phyloP scores from a whole-genome alignment of 2,329 filamentous ascomycete genomes.

The Arthrobotrys sphaeroides region DNA sequence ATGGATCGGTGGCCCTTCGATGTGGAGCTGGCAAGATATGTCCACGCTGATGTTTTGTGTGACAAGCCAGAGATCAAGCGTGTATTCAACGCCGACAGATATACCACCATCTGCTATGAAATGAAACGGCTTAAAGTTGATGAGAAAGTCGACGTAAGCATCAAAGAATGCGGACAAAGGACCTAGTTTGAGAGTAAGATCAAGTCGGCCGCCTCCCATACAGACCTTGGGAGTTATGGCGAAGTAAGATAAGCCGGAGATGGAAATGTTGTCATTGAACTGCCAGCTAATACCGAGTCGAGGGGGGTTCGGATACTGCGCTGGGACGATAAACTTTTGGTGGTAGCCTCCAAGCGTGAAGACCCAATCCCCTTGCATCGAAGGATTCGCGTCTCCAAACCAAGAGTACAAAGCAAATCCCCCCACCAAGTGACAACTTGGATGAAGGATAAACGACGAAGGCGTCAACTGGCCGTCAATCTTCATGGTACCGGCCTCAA shows the following conservation, averaged over 20 bases:
- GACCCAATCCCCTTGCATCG: conserved; percentile 63
- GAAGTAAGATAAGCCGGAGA: conserved; percentile 63
- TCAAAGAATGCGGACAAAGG: conserved; percentile 62
- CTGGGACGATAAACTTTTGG: conserved; percentile 59
- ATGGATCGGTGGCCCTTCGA: conserved; percentile 59
- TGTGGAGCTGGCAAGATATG: conserved; percentile 57
- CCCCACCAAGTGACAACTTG: conserved; percentile 62
- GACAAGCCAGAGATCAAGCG: conserved; percentile 58
- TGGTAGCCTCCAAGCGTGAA: conserved; percentile 65
- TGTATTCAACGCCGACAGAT: conserved; percentile 55
- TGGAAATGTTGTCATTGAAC: conserved; percentile 58
- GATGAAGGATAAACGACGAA: conserved; percentile 61
- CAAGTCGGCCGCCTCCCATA: conserved; percentile 62
- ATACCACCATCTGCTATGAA: conserved; percentile 59
- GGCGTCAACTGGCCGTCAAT: conserved; percentile 63
- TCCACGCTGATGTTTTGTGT: conserved; percentile 57
- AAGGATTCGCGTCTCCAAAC: conserved; percentile 57
- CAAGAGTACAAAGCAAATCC: conserved; percentile 62
- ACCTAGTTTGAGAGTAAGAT: conserved; percentile 55
- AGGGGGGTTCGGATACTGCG: conserved; percentile 60
- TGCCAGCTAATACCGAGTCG: conserved; percentile 61
- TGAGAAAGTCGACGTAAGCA: conserved; percentile 62
- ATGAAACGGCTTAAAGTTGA: conserved; percentile 62
- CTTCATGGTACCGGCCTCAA: conserved; percentile 60
- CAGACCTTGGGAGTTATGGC: conserved; percentile 63